Percentiles rank a stretch among this genome's conserved stretches.
Conservation (phyloP, 106 monocot genomes). For the Dendrobium catenatum region DNA sequence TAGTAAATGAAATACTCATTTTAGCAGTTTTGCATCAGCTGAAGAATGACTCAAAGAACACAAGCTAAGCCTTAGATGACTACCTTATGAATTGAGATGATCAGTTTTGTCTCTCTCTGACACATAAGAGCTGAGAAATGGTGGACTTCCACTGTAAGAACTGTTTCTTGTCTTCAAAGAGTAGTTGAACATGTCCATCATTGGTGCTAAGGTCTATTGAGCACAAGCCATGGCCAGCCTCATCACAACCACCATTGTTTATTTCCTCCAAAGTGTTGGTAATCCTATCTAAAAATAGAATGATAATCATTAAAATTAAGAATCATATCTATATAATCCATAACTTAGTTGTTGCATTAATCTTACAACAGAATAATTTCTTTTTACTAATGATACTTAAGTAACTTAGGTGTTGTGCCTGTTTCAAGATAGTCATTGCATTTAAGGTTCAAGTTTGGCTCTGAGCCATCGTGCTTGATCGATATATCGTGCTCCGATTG, state of each 20-base stretch:
- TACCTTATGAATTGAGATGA: neutral
- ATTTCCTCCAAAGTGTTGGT: slow-evolving; percentile 17
- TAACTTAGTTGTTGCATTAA: neutral
- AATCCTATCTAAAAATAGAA: slow-evolving; percentile 33
- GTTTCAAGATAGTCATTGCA: neutral
- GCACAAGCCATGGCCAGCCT: slow-evolving; percentile 4
- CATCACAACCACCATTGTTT: neutral
- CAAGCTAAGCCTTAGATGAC: no score
- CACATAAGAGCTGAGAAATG: slow-evolving; percentile 30
- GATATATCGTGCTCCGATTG: neutral
- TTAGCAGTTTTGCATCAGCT: no score
- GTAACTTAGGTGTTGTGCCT: no score
- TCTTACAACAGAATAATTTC: no score
- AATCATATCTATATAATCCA: neutral
- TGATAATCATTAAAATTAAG: neutral
- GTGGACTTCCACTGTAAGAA: slow-evolving; percentile 30
- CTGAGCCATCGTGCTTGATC: no score
- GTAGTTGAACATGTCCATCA: slow-evolving; percentile 31
- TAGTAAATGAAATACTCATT: no score
- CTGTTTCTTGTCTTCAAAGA: slow-evolving; percentile 41
- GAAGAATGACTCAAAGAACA: no score
- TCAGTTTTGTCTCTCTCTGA: neutral
- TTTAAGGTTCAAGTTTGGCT: neutral
- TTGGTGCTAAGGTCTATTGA: slow-evolving; percentile 32
- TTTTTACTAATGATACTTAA: no score